A percentile compares a stretch with the other conserved stretches of the same genome.
Evolutionary conservation across 1,284 basidiomycete genomes (phyloP).

Genomic region (Bondarzewia mesenterica): DNA sequence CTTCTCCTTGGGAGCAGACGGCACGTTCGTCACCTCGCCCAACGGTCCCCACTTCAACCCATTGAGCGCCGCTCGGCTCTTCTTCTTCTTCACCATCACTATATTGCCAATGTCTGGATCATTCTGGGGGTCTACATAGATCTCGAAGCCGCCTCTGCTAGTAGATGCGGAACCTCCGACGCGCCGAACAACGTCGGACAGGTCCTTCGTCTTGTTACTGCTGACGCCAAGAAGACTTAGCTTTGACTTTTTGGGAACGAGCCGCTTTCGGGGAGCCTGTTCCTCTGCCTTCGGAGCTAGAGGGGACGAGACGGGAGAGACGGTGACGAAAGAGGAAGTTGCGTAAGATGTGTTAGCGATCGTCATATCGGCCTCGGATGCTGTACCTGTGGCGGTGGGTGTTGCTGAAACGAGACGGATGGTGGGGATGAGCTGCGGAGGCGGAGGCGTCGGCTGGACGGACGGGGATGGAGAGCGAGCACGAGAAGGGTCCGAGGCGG

Average conservation of each 20-base stretch:
- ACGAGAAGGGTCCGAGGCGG: constrained; percentile 19
- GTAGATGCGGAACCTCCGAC: constrained; percentile 36
- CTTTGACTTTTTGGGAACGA: constrained; percentile 72
- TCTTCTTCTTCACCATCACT: constrained; percentile 73
- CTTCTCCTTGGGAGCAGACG: constrained; percentile 12
- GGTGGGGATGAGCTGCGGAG: constrained; percentile 37
- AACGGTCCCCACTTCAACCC: constrained; percentile 50
- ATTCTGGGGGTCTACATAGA: constrained; percentile 60
- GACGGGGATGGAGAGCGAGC: constrained; percentile 22
- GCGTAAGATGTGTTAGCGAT: constrained; percentile 18
- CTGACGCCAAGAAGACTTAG: constrained; percentile 41
- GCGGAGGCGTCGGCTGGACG: constrained; percentile 14
- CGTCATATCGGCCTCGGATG: constrained; percentile 17
- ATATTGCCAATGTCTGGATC: constrained; percentile 64
- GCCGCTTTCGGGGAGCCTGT: constrained; percentile 31
- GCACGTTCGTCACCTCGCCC: constrained; percentile 56
- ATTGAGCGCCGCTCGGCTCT: constrained; percentile 54
- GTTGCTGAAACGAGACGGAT: constrained; percentile 64
- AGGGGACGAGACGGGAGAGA: constrained; percentile 23
- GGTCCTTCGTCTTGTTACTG: constrained; percentile 25
- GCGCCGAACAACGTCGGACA: constrained; percentile 54
- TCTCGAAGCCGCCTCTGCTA: constrained; percentile 51
- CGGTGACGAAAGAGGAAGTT: constrained; percentile 21
- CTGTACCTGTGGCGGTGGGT: constrained; percentile 43
- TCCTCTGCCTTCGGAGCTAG: constrained; percentile 25